phyloP scores from a whole-genome alignment of 164 flowering plant genomes.

The Stephania cephalantha region DNA sequence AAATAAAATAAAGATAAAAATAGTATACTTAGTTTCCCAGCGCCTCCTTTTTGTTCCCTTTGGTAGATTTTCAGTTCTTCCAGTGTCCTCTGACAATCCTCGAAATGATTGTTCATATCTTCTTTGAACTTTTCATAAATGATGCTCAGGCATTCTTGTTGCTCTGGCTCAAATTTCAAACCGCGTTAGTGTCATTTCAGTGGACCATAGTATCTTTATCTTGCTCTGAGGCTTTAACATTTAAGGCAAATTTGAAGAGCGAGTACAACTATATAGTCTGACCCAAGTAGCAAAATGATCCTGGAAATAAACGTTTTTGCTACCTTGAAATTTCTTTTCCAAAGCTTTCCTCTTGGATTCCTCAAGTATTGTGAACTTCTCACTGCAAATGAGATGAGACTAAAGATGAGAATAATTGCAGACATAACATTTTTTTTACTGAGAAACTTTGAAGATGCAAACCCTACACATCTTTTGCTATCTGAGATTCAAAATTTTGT shows the following conservation, averaged over 20 bases:
- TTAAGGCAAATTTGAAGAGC: neutral
- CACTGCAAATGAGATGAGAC: slow-evolving; percentile 36
- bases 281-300: neutral
- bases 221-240: neutral
- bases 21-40: slow-evolving; percentile 61
- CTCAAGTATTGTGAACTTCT: slow-evolving; percentile 44
- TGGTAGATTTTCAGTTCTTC: slow-evolving; percentile 59
- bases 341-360: slow-evolving; percentile 59
- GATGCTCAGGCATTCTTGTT: slow-evolving; percentile 48
- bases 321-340: slow-evolving; percentile 73
- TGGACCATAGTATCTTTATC: neutral
- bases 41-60: slow-evolving; percentile 43
- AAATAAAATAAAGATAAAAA: slow-evolving; percentile 1
- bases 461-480: slow-evolving; percentile 65
- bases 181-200: slow-evolving; percentile 6
- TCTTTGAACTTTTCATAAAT: slow-evolving; percentile 60
- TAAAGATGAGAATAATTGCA: slow-evolving; percentile 5
- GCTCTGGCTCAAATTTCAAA: slow-evolving; percentile 42
- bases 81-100: slow-evolving; percentile 44
- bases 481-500: slow-evolving; percentile 52
- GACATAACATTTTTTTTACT: neutral
- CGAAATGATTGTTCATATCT: slow-evolving; percentile 55
- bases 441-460: slow-evolving; percentile 4
- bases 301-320: neutral
- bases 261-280: neutral